A percentile compares a stretch with the other conserved stretches of the same genome.
phyloP scores from a whole-genome alignment of 768 basidiomycete species.

The Pisolithus orientalis region DNA sequence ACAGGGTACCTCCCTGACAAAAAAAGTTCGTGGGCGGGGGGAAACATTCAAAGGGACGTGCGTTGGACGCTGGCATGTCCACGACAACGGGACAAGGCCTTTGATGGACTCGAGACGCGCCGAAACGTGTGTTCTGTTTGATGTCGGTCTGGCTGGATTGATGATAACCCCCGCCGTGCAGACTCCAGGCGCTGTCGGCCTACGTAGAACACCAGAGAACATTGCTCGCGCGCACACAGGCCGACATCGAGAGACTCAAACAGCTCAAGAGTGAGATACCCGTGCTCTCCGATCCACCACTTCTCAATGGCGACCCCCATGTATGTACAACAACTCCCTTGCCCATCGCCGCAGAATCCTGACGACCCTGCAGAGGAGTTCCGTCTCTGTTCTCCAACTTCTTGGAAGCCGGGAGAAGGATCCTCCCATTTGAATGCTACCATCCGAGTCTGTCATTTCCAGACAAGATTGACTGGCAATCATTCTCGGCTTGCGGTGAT shows the following conservation, averaged over 20 bases:
- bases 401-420: conserved; percentile 23
- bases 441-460: conserved; percentile 35
- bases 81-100: conserved; percentile 18
- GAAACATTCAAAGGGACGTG: conserved; percentile 7
- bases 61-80: conserved; percentile 19
- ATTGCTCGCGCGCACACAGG: conserved; percentile 52
- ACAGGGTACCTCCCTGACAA: conserved; percentile 11
- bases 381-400: conserved; percentile 21
- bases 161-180: conserved; percentile 6
- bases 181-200: conserved; percentile 53
- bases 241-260: conserved; percentile 55
- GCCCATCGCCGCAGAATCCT: not conserved
- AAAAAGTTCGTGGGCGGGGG: conserved; percentile 6
- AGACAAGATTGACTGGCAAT: conserved; percentile 54
- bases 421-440: conserved; percentile 43
- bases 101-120: conserved; percentile 28
- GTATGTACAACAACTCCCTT: conserved; percentile 17
- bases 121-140: conserved; percentile 24
- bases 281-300: conserved; percentile 28
- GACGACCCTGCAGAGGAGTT: conserved; percentile 7
- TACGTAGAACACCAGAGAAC: conserved; percentile 59
- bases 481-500: conserved; percentile 53
- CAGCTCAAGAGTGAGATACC: conserved; percentile 36
- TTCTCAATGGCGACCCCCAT: conserved; percentile 28
- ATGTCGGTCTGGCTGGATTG: not conserved